Base-by-base conservation (phyloP, 2,329 filamentous ascomycete genomes). In the Pestalotiopsis sp. region DNA sequence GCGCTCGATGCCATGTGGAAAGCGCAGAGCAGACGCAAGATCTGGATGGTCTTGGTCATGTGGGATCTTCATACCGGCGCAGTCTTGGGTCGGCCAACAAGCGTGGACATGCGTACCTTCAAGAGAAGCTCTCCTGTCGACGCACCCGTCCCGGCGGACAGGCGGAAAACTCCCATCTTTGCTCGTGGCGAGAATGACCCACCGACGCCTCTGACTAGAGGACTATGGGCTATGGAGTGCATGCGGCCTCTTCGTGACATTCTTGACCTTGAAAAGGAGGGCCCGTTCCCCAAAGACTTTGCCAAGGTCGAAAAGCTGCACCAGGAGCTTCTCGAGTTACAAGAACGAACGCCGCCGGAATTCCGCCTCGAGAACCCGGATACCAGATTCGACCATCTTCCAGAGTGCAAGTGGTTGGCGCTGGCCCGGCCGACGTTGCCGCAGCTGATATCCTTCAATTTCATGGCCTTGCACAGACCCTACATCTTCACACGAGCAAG, bases 381-480 rank as follows among this genome's bases (percentile, higher is more conserved):
- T 72, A 87, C 82, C 11, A 81, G 82, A 2, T 91, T 85, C 77
- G 89, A 91, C 69, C 72, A 81, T 17, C 75, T 84, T n/a, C 83
- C 85, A 0, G 83, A 84, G n/a, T 84, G 84, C 69, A 77, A 79
- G 66, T 90, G 88, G 88, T 74, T 91, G 49, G 79, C 79, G 12
- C 74, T 79, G 64, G 79, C 81, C n/a, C 79, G 87, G 52, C 79
- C 81, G 68, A 80, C 82, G 63, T 74, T 86, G 64, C 83, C 85
- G 14, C 86, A 87, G 71, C 74, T 86, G 4, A 77, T 82, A 12
- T 79, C 84, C 0, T 89, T 90, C 74, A 84, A 86, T 68, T 77
- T 87, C 63, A 87, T 91, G 79, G 87, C 87, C 4, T 80, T 91
- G 52, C 89, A 91, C 70, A 82, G 88, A 27, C 87, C 88, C 0